phyloP scores from a whole-genome alignment of 352 stramenopile species.

The Globisporangium middletonii region DNA sequence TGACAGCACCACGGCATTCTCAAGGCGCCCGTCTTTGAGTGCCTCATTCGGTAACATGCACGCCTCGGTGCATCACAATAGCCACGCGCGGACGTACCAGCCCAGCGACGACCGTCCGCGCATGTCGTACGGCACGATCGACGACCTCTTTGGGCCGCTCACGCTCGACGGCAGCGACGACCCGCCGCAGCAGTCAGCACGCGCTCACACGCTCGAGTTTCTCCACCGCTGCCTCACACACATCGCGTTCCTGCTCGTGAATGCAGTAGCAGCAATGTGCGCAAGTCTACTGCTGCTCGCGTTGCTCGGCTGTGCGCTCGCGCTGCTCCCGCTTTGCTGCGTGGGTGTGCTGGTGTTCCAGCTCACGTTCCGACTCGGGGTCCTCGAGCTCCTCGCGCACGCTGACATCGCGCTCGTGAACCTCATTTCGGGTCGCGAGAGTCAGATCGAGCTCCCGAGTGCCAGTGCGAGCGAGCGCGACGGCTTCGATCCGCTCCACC shows the following conservation, averaged over 20 bases:
- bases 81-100: constrained; percentile 2
- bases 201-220: neutral
- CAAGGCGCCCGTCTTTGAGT: too few relatives aligned
- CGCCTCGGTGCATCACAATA: neutral
- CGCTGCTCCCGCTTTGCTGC: constrained; percentile 16
- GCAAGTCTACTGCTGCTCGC: constrained; percentile 6
- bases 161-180: constrained; percentile 6
- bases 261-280: constrained; percentile 10
- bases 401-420: constrained; percentile 18
- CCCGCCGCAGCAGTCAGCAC: neutral
- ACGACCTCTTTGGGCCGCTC: constrained; percentile 1
- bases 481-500: neutral
- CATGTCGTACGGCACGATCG: constrained; percentile 15
- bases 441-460: neutral
- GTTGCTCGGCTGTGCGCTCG: constrained; percentile 7
- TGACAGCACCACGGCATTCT: too few relatives aligned
- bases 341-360: constrained; percentile 16
- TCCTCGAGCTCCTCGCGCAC: constrained; percentile 12
- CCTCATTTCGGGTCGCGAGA: constrained; percentile 5
- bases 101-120: constrained; percentile 1
- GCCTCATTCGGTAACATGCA: neutral
- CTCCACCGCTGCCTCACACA: neutral
- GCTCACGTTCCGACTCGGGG: constrained; percentile 11
- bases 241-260: constrained; percentile 13
- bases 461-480: too few relatives aligned